Base-by-base conservation (phyloP, 2,329 filamentous ascomycete species). In the Xylaria sp. region DNA sequence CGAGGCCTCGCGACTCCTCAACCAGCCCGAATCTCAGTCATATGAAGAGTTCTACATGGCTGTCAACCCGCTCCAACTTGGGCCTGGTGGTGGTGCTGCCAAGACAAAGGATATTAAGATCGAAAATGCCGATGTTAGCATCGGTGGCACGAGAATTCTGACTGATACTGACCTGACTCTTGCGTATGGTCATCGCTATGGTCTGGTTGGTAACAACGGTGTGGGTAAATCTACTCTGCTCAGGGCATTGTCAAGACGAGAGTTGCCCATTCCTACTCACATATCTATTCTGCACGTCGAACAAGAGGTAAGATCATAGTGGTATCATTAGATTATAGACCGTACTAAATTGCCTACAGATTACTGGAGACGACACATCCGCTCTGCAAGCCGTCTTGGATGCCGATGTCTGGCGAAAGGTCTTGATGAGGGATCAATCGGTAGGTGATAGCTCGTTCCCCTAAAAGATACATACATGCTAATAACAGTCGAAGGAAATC, bases 41-140 rank as follows among this genome's bases (percentile, higher is more conserved):
- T 99, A 99, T 80, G 96, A 99, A 82, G 96, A 99, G 80, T 98
- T 99, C 83, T 99, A 97, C 88, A 98, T 99, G 96, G 92, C 93
- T 63, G 96, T 99, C 84, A 99, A 99, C 81, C 96, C 96, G 69
- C 87, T 99, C 71, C 95, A 98, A 79, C 77, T 98, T 69, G 95
- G 94, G 63, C 83, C 86, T 73, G 81, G 88, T 65, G 81, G 90
- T 68, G 87, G 90, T 38, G 83, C 92, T 68, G 88, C 89, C 74
- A 99, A 98, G 90, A 97, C 94, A 81, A 99, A 99, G 86, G 96
- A 99, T 79, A 94, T 99, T 86, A 99, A 98, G 84, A 85, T 99
- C 74, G 96, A 99, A 81, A 94, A 93, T 75, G 93, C 97, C 78
- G 96, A 99, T 81, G 92, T 99, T 63, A 92, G 93, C 51, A 97